Base-by-base conservation (phyloP, 192 early-diverging fungal genomes). In the Rhizophagus clarus region DNA sequence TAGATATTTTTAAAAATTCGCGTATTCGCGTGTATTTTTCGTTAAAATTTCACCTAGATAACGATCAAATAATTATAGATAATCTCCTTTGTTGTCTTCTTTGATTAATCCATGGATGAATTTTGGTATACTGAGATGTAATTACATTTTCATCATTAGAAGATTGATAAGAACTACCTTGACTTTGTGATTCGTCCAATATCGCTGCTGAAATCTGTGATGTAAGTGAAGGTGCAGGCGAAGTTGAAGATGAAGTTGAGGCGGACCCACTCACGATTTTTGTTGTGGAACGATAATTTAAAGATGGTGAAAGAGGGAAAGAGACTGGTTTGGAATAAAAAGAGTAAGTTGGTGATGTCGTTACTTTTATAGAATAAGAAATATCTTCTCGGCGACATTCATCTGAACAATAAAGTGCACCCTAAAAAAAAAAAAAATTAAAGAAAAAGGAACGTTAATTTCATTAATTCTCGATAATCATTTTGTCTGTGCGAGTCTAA, bases 371-470 rank as follows among this genome's bases (percentile, higher is more conserved):
- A 26, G 62, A 63, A 20, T 63, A 63, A 28, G n/a, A 10, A 22
- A 49, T 73, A 22, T 73, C 71, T 49, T 73, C 37, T 1, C 4
- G 20, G 40, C 71, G 71, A 51, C 71, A 73, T 11, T 11, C 37
- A n/a, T 73, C 71, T 29, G 71, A 73, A 51, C 71, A 73, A 49
- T 73, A 73, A 26, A 73, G 28, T 26, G 37, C n/a, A 26, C 71
- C 71, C 71, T 73, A 49, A 49, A 73, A 24, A 42, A 29, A 49
- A 73, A 24, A 42, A 29, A 73, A 22, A 28, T 3, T 26, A 11
- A 73, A 4, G 11, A 8, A 31, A 9, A 14, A 51, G 24, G 20
- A 26, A 9, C 37, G 24, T 28, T 63, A 63, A 63, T 28, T 63
- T 63, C 1, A 4, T n/a, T 14, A 63, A 63, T 5, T n/a, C n/a